Evolutionary conservation across 768 basidiomycete species (phyloP), one percentile per base, ranked within the genome.

Genomic region (Pilatotrama ljubarskyi): DNA sequence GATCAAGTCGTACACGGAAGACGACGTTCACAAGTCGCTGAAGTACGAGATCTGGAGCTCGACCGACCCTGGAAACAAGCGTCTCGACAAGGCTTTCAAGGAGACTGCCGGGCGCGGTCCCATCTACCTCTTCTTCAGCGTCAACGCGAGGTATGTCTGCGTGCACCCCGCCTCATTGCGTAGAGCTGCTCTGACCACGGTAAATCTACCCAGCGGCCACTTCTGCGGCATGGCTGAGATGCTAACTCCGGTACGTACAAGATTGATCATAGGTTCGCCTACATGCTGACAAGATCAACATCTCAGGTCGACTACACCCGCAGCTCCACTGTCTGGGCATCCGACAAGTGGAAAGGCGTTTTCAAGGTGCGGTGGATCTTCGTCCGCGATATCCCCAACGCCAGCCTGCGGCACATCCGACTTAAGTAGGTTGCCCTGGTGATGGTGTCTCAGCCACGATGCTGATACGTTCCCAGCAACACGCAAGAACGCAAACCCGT

Each of bases 311-410:
- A 98, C 72, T 95, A 98, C 73, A 90, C 91, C 5, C 84, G 90
- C 59, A 94, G 93, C 71, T 95, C 92, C 62, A 98, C 90, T 1
- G 97, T 99, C 18, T 99, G 97, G 97, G 95, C 95, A 0, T 95
- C 95, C 35, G 95, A 98, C 75, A 99, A 99, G 73, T 99, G 97
- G 97, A 98, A 99, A 74, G 97, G 97, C 22, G 93, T 98, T 52
- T 97, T 99, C 80, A 96, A 95, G 76, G 93, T 99, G 24, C 84
- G 89, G 57, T 98, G 97, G 97, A 87, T 98, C 63, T 98, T 94
- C 71, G 95, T 99, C 57, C 87, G 94, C 58, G 96, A 98, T 70
- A 94, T 94, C 50, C 94, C 93, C 24, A 95, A 95, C 68, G 84
- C 91, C 64, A 91, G 87, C 53, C 75, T 97, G 47, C 82, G 94